These are phyloP conservation scores for Aspergillus kassunensis DNA, from an alignment of 495 filamentous ascomycete genomes.

Conservation along the genomic window DNA sequence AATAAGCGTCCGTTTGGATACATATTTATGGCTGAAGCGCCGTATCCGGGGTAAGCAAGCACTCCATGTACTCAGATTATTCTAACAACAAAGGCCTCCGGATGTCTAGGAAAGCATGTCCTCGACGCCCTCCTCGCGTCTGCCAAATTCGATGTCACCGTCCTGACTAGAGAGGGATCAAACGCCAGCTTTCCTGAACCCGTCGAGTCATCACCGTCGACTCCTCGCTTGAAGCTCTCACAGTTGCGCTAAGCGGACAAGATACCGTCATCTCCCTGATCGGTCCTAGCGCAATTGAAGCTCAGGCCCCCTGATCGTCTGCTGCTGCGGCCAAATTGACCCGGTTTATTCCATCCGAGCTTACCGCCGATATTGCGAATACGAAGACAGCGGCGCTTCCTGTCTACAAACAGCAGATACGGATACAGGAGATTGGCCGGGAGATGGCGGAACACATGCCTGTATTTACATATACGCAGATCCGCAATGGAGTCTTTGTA, in stretches of 20 bases:
- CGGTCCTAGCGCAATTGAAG: slow-evolving; percentile 24
- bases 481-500: slow-evolving; percentile 3
- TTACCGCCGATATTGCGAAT: slow-evolving; percentile 1
- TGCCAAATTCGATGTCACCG: slow-evolving; percentile 55
- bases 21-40: background rate
- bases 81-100: slow-evolving; percentile 43
- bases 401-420: background rate
- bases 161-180: slow-evolving; percentile 47
- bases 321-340: background rate
- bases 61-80: background rate
- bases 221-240: slow-evolving; percentile 52
- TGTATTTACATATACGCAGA: slow-evolving; percentile 1
- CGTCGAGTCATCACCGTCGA: slow-evolving; percentile 48
- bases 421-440: background rate
- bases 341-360: slow-evolving; percentile 10
- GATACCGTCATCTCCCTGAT: slow-evolving; percentile 37
- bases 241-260: slow-evolving; percentile 31
- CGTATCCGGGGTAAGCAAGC: slow-evolving; percentile 5
- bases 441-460: background rate
- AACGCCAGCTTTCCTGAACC: slow-evolving; percentile 34
- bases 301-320: slow-evolving; percentile 31
- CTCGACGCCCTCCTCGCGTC: slow-evolving; percentile 47
- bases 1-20: too few relatives aligned
- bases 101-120: slow-evolving; percentile 56
- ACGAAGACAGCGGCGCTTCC: background rate